These are phyloP conservation scores for Clarkia xantiana DNA, from an alignment of 345 rosid genomes.

Conservation along the genomic window DNA sequence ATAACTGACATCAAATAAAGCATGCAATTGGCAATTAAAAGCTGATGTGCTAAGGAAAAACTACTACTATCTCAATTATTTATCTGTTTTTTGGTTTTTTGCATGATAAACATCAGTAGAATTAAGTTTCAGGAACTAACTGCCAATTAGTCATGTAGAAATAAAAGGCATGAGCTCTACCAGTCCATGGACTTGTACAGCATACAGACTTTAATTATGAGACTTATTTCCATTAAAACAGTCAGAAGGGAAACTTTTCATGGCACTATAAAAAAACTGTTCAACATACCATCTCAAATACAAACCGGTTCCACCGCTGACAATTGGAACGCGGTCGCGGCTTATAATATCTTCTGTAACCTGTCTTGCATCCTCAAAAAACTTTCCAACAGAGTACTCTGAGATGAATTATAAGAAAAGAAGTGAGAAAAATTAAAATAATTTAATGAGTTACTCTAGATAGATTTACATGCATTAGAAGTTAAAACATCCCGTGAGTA, in stretches of 20 bases:
- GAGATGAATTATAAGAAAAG: conserved; percentile 5
- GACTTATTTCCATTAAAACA: not conserved
- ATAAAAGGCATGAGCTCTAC: too few species aligned
- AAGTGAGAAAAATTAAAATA: not conserved
- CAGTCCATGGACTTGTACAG: too few species aligned
- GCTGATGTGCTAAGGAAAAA: too few species aligned
- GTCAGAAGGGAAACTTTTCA: not conserved
- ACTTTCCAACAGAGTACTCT: conserved; percentile 86
- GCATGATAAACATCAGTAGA: too few species aligned
- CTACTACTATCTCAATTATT: too few species aligned
- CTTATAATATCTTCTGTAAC: conserved; percentile 50
- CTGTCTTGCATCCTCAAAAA: conserved; percentile 62
- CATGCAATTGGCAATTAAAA: not conserved
- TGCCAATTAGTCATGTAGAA: too few species aligned
- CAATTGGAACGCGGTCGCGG: conserved; percentile 57
- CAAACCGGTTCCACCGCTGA: conserved; percentile 87
- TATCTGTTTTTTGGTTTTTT: too few species aligned
- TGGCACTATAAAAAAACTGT: conserved; percentile 2
- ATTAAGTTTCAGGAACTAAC: too few species aligned
- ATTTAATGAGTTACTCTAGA: conserved; percentile 1
- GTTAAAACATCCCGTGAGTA: conserved; percentile 7
- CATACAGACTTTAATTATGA: too few species aligned
- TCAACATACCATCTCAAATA: conserved; percentile 72
- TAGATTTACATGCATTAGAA: not conserved
- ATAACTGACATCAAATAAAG: not conserved